These are phyloP conservation scores for Diplodia intermedia DNA, from an alignment of 2,329 filamentous ascomycete genomes.

Conservation along the genomic window DNA sequence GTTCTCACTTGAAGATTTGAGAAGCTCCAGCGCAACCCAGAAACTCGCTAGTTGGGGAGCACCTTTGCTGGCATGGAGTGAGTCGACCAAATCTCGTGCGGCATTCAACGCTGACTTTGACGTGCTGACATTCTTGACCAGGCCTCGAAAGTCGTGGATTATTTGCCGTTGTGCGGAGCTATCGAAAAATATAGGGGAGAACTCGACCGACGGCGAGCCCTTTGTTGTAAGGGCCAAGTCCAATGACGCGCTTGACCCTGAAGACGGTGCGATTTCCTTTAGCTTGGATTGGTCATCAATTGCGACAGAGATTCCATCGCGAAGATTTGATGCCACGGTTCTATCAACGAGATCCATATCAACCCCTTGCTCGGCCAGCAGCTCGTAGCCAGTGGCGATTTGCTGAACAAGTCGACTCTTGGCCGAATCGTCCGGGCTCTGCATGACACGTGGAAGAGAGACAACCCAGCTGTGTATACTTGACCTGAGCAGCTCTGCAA, in stretches of 20 bases:
- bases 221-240: conserved; percentile 10
- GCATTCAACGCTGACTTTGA: conserved; percentile 58
- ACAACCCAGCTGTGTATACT: conserved; percentile 82
- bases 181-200: conserved; percentile 63
- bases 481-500: conserved; percentile 70
- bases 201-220: conserved; percentile 47
- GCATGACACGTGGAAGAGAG: conserved; percentile 81
- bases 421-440: conserved; percentile 78
- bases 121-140: conserved; percentile 63
- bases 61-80: conserved; percentile 64
- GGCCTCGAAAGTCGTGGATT: conserved; percentile 65
- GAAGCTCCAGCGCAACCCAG: conserved; percentile 79
- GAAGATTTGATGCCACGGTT: conserved; percentile 70
- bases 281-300: conserved; percentile 43
- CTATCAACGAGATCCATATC: conserved; percentile 72
- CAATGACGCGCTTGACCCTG: background rate
- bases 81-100: conserved; percentile 69
- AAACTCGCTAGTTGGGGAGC: conserved; percentile 71
- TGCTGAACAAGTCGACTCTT: conserved; percentile 77
- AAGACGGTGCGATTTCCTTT: conserved; percentile 13
- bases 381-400: conserved; percentile 73
- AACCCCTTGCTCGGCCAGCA: conserved; percentile 69
- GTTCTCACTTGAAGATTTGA: conserved; percentile 64
- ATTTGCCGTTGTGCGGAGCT: conserved; percentile 72
- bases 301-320: conserved; percentile 71